Base-by-base conservation (phyloP, 192 early-diverging fungal species). In the Backusella sp. region DNA sequence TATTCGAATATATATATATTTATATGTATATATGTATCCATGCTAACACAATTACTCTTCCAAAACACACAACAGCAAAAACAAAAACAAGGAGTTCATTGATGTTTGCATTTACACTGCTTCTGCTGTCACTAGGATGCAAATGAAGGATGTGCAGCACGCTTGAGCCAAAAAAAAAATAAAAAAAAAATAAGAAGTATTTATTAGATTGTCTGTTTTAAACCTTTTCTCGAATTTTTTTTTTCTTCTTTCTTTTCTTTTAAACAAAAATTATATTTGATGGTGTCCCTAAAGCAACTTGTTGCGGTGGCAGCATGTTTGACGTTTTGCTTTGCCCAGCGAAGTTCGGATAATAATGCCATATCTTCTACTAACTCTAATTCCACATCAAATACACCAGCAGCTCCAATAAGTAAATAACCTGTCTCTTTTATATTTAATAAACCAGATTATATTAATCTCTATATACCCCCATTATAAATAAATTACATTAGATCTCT, bases 71-170 rank as follows among this genome's bases (percentile, higher is more conserved):
- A 49, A 19, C 46, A 49, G 6, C 46, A 49, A 19, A 4, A 49
- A n/a, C 46, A 49, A 49, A 6, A 49, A 49, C 46, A 49, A 49
- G 46, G 46, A 49, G 46, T 49, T n/a, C 46, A 23, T 56, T 26
- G n/a, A 56, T 56, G 53, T 56, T 56, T 56, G 53, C 53, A 56
- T 56, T 56, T 56, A 56, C 53, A 56, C 53, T 56, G 53, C 53
- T 59, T 59, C 9, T 59, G 23, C 53, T 59, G 53, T 59, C 53
- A 59, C 53, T 59, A 23, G 53, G 53, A 59, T 59, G 53, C 53
- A 59, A 59, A 59, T 59, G 53, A 68, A 68, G 67, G 36, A 68
- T 68, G 34, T 68, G 19, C 35, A 37, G 36, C 34, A 21, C 46
- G 35, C n/a, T 37, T 19, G 39, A 37, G 21, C 6, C 37, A 21